A percentile compares a stretch with the other conserved stretches of the same genome.
phyloP scores from a whole-genome alignment of 1,139 yeast genomes.

The Wickerhamiella pararugosa region DNA sequence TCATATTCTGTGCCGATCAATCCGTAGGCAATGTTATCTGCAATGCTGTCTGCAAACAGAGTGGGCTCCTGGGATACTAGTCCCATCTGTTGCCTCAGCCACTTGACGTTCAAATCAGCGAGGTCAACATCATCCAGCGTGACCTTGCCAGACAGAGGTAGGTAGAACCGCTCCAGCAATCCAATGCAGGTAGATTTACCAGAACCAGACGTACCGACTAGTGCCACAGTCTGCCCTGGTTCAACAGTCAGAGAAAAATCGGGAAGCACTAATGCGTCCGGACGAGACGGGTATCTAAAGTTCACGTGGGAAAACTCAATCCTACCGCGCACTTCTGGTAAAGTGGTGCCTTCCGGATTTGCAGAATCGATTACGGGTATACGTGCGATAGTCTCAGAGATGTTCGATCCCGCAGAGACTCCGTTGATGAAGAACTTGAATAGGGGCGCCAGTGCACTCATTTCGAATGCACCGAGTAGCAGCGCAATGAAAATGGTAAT shows the following conservation, averaged over 20 bases:
- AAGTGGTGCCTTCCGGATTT: conserved; percentile 20
- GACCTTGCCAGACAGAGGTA: conserved; percentile 45
- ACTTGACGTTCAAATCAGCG: conserved; percentile 48
- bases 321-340: conserved; percentile 29
- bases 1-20: conserved; percentile 40
- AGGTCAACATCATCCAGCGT: conserved; percentile 54
- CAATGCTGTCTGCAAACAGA: conserved; percentile 60
- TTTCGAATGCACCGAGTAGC: conserved; percentile 30
- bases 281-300: conserved; percentile 80
- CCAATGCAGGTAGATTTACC: conserved; percentile 82
- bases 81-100: conserved; percentile 61
- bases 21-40: conserved; percentile 71
- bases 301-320: conserved; percentile 51
- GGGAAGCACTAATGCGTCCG: conserved; percentile 53
- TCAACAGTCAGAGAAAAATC: conserved; percentile 45
- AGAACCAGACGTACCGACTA: conserved; percentile 86
- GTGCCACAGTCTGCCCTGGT: conserved; percentile 68
- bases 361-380: conserved; percentile 26
- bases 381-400: conserved; percentile 31
- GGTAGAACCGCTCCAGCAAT: conserved; percentile 55
- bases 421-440: conserved; percentile 28
- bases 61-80: conserved; percentile 85
- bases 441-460: conserved; percentile 31
- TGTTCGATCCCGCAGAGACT: conserved; percentile 28
- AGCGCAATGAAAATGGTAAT: conserved; percentile 27